phyloP scores from a whole-genome alignment of 495 filamentous ascomycete species.

The Penicillium pancosmium region DNA sequence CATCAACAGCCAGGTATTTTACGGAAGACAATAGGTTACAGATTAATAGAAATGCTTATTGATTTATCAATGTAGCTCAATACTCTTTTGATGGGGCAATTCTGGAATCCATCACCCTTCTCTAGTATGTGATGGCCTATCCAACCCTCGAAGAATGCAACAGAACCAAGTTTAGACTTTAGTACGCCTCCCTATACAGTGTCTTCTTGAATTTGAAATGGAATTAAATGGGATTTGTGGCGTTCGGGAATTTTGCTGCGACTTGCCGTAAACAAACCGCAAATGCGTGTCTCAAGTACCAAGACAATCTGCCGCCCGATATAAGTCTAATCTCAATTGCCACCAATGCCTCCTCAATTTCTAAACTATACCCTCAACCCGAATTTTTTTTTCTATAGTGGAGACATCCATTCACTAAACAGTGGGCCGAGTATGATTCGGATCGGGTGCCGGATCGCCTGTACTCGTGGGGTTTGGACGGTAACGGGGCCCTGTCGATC shows the following conservation, averaged over 20 bases:
- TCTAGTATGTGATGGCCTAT: background rate
- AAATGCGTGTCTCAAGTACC: background rate
- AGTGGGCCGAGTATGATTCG: conserved; percentile 3
- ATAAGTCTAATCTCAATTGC: no score
- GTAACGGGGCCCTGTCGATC: conserved; percentile 9
- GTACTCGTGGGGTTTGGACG: background rate
- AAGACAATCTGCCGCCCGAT: no score
- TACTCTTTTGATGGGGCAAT: background rate
- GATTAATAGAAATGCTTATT: background rate
- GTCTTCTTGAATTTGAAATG: background rate
- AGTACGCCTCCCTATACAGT: background rate
- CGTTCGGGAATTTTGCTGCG: background rate
- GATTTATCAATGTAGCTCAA: background rate
- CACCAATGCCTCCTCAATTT: background rate
- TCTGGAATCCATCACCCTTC: background rate
- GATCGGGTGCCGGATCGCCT: background rate
- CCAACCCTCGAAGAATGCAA: background rate
- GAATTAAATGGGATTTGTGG: background rate
- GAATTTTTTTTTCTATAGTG: background rate
- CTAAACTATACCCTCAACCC: background rate
- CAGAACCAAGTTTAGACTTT: background rate
- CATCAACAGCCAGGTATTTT: background rate
- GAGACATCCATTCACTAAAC: background rate
- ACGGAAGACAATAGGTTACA: background rate
- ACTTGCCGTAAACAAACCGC: background rate